phyloP scores from a whole-genome alignment of 225 moss, liverwort and hornwort species.

The Sphagnum contortum region DNA sequence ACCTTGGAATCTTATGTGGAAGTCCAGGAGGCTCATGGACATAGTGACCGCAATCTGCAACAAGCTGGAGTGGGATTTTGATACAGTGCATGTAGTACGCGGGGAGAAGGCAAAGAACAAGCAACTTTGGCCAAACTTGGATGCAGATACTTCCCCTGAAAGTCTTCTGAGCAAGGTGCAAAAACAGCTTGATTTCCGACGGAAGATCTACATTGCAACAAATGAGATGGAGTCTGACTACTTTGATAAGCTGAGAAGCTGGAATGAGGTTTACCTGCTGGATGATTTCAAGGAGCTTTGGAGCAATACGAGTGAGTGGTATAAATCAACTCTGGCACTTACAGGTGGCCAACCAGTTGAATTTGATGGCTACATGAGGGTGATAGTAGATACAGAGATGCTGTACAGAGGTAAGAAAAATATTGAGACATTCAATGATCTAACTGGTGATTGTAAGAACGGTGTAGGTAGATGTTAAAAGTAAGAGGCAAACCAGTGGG shows the following conservation, averaged over 20 bases:
- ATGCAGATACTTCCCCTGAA: constrained; percentile 64
- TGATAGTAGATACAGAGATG: constrained; percentile 82
- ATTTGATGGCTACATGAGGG: constrained; percentile 82
- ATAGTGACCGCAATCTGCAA: constrained; percentile 83
- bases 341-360: constrained; percentile 28
- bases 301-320: constrained; percentile 62
- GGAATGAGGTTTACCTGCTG: constrained; percentile 56
- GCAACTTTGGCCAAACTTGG: constrained; percentile 65
- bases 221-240: constrained; percentile 56
- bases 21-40: constrained; percentile 68
- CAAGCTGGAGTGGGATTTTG: constrained; percentile 88
- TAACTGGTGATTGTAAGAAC: constrained; percentile 75
- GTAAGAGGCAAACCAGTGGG: neutral
- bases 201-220: constrained; percentile 79
- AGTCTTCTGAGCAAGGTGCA: constrained; percentile 55
- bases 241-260: constrained; percentile 71
- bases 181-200: constrained; percentile 30
- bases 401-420: constrained; percentile 61
- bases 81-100: constrained; percentile 72
- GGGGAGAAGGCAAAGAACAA: constrained; percentile 64
- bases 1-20: constrained; percentile 84
- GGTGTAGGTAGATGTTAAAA: constrained; percentile 41
- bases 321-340: constrained; percentile 45
- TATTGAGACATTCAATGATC: constrained; percentile 82
- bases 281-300: constrained; percentile 69